Base-by-base conservation (phyloP, 495 filamentous ascomycete species). In the Entonaema liquescens region DNA sequence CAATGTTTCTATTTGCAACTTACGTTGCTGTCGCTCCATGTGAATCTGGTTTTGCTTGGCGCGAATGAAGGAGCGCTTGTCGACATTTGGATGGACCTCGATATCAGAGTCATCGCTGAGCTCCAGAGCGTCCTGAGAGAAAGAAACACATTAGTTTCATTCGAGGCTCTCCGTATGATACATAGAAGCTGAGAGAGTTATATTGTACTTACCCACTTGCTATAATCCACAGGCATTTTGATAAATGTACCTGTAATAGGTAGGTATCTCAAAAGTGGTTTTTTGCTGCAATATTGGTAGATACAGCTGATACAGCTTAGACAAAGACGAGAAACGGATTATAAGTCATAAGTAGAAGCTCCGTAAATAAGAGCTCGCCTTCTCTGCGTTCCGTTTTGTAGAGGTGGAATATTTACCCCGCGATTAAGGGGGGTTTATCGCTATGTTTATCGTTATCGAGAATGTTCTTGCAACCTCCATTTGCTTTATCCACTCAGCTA, bases 1-100 rank as follows among this genome's bases (percentile, higher is more conserved):
- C 69, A 95, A 83, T 2, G 94, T 97, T 74, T 91, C 87, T 77
- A 99, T 98, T 76, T 97, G 89, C 74, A 92, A 88, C 72, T 90
- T 91, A 59, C 95, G 92, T 72, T 93, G 89, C 62, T 87, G 83
- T 47, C 95, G 91, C 77, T 97, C 90, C 75, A 91, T 87, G 77
- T 99, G 95, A 76, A 99, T 99, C 79, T 98, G 93, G 75, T 91
- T 89, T 81, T 98, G 95, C 83, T 98, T 99, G 62, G 95, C 95
- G 59, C 95, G 93, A 78, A 99, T 99, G 82, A 99, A 99, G 60
- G 95, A 98, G 2, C 90, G 89, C 76, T 99, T 99, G 82, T 99
- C 95, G 79, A 99, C 95, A 82, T 99, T 99, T 62, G 96, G 95
- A 79, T 99, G 95, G 28, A 98, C 95, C 81, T 99, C 95, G 75